Conservation (phyloP, 2,329 filamentous ascomycete species). For the Ceratocystiopsis minuta region DNA sequence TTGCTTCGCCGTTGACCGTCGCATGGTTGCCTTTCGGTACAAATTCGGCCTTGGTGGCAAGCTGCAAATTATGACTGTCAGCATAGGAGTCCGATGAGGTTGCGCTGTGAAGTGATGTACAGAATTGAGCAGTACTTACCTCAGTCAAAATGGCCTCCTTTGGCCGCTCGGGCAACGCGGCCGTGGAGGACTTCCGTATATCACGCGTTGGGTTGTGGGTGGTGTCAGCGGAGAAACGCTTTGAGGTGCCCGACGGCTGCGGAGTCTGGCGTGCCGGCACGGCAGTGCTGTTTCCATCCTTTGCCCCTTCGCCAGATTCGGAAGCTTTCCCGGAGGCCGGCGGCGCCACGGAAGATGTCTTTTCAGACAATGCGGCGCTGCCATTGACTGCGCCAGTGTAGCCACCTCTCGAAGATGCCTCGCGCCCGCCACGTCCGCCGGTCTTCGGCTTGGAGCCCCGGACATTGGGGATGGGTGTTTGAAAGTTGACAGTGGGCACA, state of each 20-base stretch:
- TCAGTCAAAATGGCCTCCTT: conserved; percentile 19
- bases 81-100: neutral
- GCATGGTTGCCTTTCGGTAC: neutral
- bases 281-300: conserved; percentile 15
- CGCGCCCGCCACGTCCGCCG: conserved; percentile 26
- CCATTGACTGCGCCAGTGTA: conserved; percentile 1
- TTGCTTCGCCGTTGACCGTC: neutral
- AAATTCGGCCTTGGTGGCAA: conserved; percentile 7
- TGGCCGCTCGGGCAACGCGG: conserved; percentile 20
- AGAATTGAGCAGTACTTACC: neutral
- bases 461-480: conserved; percentile 51
- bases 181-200: conserved; percentile 24
- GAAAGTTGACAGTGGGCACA: conserved; percentile 70
- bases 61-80: neutral
- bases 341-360: conserved; percentile 3
- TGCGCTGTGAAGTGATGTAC: too few species aligned
- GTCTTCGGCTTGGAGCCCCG: conserved; percentile 33
- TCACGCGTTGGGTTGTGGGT: conserved; percentile 14
- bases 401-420: conserved; percentile 15
- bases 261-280: too few species aligned
- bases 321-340: conserved; percentile 20
- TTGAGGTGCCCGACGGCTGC: too few species aligned
- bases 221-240: conserved; percentile 11
- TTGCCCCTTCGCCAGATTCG: conserved; percentile 16
- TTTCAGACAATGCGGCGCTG: conserved; percentile 10